A percentile compares a stretch with the other conserved stretches of the same genome.
These are phyloP conservation scores for Botrytis galanthina DNA, from an alignment of 2,329 filamentous ascomycete genomes.

Conservation along the genomic window DNA sequence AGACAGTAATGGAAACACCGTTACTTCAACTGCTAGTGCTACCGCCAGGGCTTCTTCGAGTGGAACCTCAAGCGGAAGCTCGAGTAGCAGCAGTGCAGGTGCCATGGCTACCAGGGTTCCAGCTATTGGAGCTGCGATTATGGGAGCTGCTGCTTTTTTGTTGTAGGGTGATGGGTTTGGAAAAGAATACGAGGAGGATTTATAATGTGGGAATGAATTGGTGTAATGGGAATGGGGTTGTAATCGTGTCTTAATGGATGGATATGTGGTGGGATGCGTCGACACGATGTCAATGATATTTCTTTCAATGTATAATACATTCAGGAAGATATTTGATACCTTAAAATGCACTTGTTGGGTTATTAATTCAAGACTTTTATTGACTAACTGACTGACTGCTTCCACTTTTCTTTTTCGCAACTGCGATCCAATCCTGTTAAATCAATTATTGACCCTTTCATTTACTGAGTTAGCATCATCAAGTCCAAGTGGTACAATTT, in stretches of 20 bases:
- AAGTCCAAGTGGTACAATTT: neutral
- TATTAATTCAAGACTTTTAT: neutral
- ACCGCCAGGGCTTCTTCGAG: neutral
- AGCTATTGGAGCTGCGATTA: neutral
- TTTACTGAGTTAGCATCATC: neutral
- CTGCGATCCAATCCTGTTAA: neutral
- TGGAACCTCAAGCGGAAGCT: neutral
- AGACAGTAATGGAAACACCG: neutral
- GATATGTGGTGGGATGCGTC: neutral
- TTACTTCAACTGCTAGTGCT: neutral
- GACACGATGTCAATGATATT: neutral
- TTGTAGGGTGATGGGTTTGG: neutral
- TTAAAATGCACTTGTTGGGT: neutral
- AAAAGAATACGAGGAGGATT: neutral
- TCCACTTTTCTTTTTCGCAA: neutral
- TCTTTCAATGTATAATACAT: neutral
- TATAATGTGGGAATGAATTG: neutral
- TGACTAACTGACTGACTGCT: neutral
- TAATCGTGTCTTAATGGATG: slow-evolving; percentile 2
- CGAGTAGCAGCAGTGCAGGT: neutral
- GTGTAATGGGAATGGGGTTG: neutral
- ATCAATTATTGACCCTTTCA: neutral
- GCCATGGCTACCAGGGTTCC: slow-evolving; percentile 3
- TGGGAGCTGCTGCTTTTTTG: slow-evolving; percentile 2
- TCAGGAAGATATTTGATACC: neutral